Base-by-base conservation (phyloP, 1,139 yeast genomes). In the Yamadazyma sp. region DNA sequence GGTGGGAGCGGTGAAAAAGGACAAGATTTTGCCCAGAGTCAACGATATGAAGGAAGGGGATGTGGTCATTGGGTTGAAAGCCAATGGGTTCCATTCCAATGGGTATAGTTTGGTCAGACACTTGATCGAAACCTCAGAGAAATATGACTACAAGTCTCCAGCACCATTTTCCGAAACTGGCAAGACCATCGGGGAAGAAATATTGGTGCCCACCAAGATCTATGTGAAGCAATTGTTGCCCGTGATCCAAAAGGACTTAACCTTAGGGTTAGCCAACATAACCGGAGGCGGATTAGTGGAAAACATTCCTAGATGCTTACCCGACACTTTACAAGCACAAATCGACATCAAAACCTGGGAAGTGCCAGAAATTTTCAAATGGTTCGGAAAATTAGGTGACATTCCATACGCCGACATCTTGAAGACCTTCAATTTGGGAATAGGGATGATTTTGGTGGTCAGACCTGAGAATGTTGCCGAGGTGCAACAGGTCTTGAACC, bases 281-380 rank as follows among this genome's bases (percentile, higher is more conserved):
- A 94, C 99, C 17, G 99, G 99, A 45, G 99, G 99, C 42, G 99
- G 99, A 43, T 75, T 94, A 38, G 84, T 92, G 27, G 99, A 94
- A 64, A 94, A 94, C 63, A 82, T 92, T 43, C 99, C 99, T 40
- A 81, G 99, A 61, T 94, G 96, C 20, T 73, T 94, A 48, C 98
- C 98, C 46, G 69, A 79, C 46, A 66, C 80, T 53, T 70, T 92
- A 49, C 83, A 83, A 56, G 98, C 97, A 14, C 73, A 71, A 50
- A 79, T 94, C 39, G 96, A 92, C 60, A 81, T 87, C 58, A 69
- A 69, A 40, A 66, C 79, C 9, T 91, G 98, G 96, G 77, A 80
- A 50, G 83, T 92, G 31, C 95, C 96, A 20, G 81, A 74, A 31
- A 88, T 92, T 33, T 92, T 94, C 79, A 83, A 81, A 63, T 94